These are phyloP conservation scores for Marchantia polymorpha DNA, from an alignment of 225 moss, liverwort and hornwort genomes.

Conservation along the genomic window DNA sequence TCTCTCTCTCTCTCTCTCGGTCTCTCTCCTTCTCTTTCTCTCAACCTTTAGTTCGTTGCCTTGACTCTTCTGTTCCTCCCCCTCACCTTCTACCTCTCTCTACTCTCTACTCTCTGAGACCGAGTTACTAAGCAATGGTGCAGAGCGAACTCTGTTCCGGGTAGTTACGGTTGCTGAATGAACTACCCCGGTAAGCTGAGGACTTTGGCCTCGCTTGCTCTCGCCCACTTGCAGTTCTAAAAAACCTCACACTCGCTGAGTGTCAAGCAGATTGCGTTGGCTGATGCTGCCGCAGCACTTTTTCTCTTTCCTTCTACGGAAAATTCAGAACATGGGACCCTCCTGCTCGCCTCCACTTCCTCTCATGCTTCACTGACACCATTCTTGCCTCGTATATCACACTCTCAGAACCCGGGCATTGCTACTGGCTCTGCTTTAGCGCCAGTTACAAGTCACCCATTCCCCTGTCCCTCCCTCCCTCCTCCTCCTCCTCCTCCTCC, in stretches of 20 bases:
- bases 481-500: neutral
- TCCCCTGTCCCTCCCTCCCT: neutral
- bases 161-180: neutral
- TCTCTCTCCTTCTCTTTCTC: no score
- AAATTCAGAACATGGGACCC: neutral
- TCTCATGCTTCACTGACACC: slow-evolving; percentile 15
- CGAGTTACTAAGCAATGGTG: neutral
- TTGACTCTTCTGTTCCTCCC: neutral
- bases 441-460: neutral
- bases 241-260: neutral
- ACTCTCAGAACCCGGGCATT: neutral
- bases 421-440: neutral
- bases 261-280: neutral
- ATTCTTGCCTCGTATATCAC: slow-evolving; percentile 2
- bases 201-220: neutral
- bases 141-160: neutral
- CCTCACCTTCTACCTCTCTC: neutral
- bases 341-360: slow-evolving; percentile 8
- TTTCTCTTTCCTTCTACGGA: neutral
- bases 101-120: neutral
- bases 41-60: no score
- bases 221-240: neutral
- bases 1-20: neutral
- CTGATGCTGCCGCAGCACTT: neutral
- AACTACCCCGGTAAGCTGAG: neutral